phyloP scores from a whole-genome alignment of 352 stramenopile species.

The Phytophthora syringae region DNA sequence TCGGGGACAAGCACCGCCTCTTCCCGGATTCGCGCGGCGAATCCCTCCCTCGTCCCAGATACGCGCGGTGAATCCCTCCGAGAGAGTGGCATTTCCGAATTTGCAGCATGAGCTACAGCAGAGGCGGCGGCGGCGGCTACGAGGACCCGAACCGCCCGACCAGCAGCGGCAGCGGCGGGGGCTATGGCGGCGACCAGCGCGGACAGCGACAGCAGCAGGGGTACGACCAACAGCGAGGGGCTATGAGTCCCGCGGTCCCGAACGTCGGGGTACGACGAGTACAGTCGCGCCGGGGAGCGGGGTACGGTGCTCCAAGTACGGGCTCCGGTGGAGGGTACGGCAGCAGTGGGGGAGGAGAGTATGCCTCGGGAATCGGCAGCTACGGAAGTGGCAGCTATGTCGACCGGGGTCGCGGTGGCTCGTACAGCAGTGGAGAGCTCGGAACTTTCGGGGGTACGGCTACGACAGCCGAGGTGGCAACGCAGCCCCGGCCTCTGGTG shows the following conservation, averaged over 20 bases:
- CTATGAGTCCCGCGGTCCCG: slow-evolving; percentile 9
- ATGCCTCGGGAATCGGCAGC: slow-evolving; percentile 19
- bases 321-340: slow-evolving; percentile 28
- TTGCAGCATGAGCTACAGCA: slow-evolving; percentile 57
- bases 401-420: slow-evolving; percentile 11
- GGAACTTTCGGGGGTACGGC: slow-evolving; percentile 31
- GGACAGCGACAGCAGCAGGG: slow-evolving; percentile 9
- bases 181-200: neutral
- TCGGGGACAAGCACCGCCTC: too few relatives aligned
- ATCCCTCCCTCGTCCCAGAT: too few relatives aligned
- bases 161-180: slow-evolving; percentile 23
- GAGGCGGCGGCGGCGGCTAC: slow-evolving; percentile 37
- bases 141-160: slow-evolving; percentile 28
- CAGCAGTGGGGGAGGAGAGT: slow-evolving; percentile 25
- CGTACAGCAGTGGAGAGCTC: slow-evolving; percentile 21
- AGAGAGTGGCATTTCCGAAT: slow-evolving; percentile 3
- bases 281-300: slow-evolving; percentile 31
- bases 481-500: too few relatives aligned
- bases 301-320: slow-evolving; percentile 26
- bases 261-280: slow-evolving; percentile 26
- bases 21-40: too few relatives aligned
- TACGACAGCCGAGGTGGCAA: too few relatives aligned
- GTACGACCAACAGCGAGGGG: slow-evolving; percentile 31
- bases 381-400: slow-evolving; percentile 30
- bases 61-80: too few relatives aligned